phyloP scores from a whole-genome alignment of 495 filamentous ascomycete genomes.

The Penicillium mononematosum region DNA sequence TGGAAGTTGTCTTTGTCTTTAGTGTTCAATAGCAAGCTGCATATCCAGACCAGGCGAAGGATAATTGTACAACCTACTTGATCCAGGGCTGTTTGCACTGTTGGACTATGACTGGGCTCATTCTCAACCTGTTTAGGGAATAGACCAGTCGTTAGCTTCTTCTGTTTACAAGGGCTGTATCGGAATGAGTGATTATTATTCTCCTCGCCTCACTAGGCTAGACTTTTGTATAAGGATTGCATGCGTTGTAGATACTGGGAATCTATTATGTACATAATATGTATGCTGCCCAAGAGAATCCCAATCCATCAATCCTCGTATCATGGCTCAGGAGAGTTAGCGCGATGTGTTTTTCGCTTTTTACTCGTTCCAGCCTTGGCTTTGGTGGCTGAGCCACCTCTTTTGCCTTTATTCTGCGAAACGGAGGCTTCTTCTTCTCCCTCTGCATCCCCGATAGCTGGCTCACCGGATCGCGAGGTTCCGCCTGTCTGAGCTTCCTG shows the following conservation, averaged over 20 bases:
- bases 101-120: too few species aligned
- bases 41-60: too few species aligned
- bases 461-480: background rate
- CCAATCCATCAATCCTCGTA: background rate
- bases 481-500: constrained; percentile 46
- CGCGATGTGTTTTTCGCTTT: constrained; percentile 20
- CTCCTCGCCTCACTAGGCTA: background rate
- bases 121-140: background rate
- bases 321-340: background rate
- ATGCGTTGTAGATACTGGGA: background rate
- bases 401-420: constrained; percentile 8
- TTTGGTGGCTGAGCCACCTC: constrained; percentile 8
- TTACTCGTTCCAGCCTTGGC: constrained; percentile 12
- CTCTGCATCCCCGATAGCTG: background rate
- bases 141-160: background rate
- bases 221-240: background rate
- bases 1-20: too few species aligned
- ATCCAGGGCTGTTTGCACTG: too few species aligned
- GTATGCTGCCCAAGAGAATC: background rate
- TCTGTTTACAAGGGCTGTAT: background rate
- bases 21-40: too few species aligned
- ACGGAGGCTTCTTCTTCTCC: constrained; percentile 7
- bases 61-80: too few species aligned
- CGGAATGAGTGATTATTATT: background rate
- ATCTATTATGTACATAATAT: background rate